These are phyloP conservation scores for Quercus bicolor DNA, from an alignment of 306 rosid genomes.

Conservation along the genomic window DNA sequence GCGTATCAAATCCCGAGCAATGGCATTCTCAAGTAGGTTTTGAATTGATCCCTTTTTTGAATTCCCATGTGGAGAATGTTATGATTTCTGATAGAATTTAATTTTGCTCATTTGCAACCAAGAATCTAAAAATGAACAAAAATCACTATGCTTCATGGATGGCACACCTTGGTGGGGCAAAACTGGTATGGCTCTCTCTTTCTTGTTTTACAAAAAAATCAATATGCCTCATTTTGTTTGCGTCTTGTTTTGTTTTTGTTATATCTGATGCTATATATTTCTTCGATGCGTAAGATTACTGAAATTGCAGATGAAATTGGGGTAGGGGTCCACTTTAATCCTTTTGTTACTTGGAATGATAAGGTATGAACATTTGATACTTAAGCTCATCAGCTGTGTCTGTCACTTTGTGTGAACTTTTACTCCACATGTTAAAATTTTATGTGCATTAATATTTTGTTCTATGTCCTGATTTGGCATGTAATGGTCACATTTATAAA, in stretches of 20 bases:
- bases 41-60: neutral
- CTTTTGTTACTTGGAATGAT: conserved; percentile 74
- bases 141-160: conserved; percentile 87
- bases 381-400: neutral
- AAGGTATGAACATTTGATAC: conserved; percentile 49
- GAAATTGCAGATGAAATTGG: conserved; percentile 76
- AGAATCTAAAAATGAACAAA: conserved; percentile 81
- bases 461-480: neutral
- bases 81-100: neutral
- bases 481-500: conserved; percentile 17
- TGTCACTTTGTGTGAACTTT: neutral
- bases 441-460: neutral
- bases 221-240: neutral
- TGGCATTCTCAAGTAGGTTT: conserved; percentile 75
- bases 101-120: conserved; percentile 11
- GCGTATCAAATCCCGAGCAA: conserved; percentile 44
- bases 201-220: neutral
- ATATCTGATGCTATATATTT: conserved; percentile 18
- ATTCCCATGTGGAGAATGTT: neutral
- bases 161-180: conserved; percentile 74
- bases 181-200: conserved; percentile 54
- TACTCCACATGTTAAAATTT: neutral
- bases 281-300: conserved; percentile 55
- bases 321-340: conserved; percentile 93
- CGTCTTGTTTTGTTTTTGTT: conserved; percentile 3